Evolutionary conservation across 129 eudicot species (phyloP), one percentile per base, ranked within the genome.

Genomic region (Saposhnikovia divaricata): DNA sequence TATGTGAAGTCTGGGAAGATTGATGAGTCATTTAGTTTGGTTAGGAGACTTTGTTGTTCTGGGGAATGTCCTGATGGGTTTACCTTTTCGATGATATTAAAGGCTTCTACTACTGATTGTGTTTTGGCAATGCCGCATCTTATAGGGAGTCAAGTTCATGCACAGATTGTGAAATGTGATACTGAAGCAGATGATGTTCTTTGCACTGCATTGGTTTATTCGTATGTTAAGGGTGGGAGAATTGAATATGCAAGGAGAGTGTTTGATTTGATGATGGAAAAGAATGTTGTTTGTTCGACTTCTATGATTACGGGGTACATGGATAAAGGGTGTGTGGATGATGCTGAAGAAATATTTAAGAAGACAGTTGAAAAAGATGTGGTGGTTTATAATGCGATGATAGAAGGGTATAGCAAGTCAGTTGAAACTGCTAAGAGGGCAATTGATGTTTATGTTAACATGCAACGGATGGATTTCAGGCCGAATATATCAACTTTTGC

Each of bases 311-410:
- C 90, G 1, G 98, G 98, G 23, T 92, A 95, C 75, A 83, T 95
- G 96, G 87, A 86, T 81, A 83, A 74, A 57, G 97, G 95, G 27
- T 80, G 68, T 39, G 80, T 90, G 15, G 87, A 82, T 65, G 86
- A 90, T 27, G 99, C 99, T 39, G 97, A 92, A 84, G 85, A 85
- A 3, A 84, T 96, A 72, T 96, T 96, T 73, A 53, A 44, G 25
- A 91, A 88, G 59, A 92, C 91, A 13, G 25, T 10, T 43, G 83
- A 83, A 34, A 96, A 96, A 83, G 99, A 96, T 66, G 91, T 90
- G 43, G 97, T 96, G 78, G 93, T 92, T 73, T 96, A 85, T 80
- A 96, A 96, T 81, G 99, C 99, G 21, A 96, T 96, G 98, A 96
- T 96, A 42, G 99, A 96, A 82, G 99, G 99, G 21, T 92, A 92